Evolutionary conservation across 2,329 filamentous ascomycete species (phyloP), one percentile per base, ranked within the genome.

Genomic region (Dryadomyces quercivorus): DNA sequence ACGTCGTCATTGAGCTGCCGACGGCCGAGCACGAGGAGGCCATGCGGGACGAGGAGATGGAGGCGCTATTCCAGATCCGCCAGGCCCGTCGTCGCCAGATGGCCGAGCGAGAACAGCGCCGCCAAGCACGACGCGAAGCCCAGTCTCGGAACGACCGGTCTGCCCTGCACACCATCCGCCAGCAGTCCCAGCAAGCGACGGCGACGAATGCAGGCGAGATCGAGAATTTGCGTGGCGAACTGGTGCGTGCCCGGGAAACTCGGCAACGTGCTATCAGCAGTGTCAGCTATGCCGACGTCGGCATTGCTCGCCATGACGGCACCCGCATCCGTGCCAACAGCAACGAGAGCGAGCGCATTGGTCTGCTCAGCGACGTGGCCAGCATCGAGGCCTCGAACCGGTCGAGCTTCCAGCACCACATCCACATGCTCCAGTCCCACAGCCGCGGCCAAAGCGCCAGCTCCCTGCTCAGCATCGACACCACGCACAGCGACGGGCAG

Each of bases 21-120:
- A 88, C 85, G 0, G 77, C 75, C 9, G 88, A 95, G 52, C 86
- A 90, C 53, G 82, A 94, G 60, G 89, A 95, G 66, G 70, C 72
- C 2, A 72, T 89, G 53, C 79, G 93, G 13, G 90, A 97, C 59
- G 81, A 88, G 31, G 88, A 96, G 67, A 97, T 97, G 93, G 87
- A 93, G 58, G 81, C 87, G 0, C 70, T 97, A 44, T 97, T 95
- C 67, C 89, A 95, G 67, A 92, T 97, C 56, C 84, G 93, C 13
- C 66, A 87, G 13, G 82, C 88, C 18, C 80, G 93, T 53, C 81
- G 91, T 52, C 76, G 80, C 55, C 86, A 94, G 66, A 76, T 85
- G 43, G 80, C 81, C 5, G 89, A 93, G 58, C 82, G 89, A 5
- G 88, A 94, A 60, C 83, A 86, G 59, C 75, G 87, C n/a, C 76